Base-by-base conservation (phyloP, 2,329 filamentous ascomycete species). In the Colletotrichum incanum region DNA sequence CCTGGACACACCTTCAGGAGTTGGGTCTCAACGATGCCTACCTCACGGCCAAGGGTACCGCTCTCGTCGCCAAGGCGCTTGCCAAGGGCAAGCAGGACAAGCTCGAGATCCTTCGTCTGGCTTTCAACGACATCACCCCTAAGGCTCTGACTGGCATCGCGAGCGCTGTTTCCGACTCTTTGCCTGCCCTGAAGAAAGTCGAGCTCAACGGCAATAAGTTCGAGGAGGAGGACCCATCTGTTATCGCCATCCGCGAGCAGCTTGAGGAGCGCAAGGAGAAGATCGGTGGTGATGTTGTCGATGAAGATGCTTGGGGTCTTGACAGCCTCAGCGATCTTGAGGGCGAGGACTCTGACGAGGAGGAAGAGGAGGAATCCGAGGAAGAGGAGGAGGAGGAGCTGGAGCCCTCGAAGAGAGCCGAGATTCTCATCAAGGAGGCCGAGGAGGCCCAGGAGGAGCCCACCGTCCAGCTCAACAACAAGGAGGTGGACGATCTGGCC, bases 191-290 rank as follows among this genome's bases (percentile, higher is more conserved):
- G 75, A 93, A 92, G 84, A 92, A 95, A 77, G 90, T 99, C 61
- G 96, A 98, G 84, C 86, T 99, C 76, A 98, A 99, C 81, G 96
- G 96, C 62, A 99, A 99, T 86, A 96, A 94, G 80, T 98, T 99
- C 77, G 86, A 89, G 11, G 95, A 98, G 81, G 94, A 97, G 3
- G 94, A 98, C 76, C 86, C 89, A 58, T 90, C 90, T 37, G 88
- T 98, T 52, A 83, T 90, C 73, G 86, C 86, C 28, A 86, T 98
- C 56, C 90, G 91, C 75, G 89, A 91, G 63, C 85, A 96, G 37
- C 86, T 98, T 34, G 92, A 94, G 71, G 88, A 90, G 78, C 91
- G 95, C 74, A 95, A 95, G 84, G 93, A 96, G 80, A 91, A 93
- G 76, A 78, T 90, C 4, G 92, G 87, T 37, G 92, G 92, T 20